These are phyloP conservation scores for Teratosphaeria gauchensis DNA, from an alignment of 2,329 filamentous ascomycete species.

Conservation along the genomic window DNA sequence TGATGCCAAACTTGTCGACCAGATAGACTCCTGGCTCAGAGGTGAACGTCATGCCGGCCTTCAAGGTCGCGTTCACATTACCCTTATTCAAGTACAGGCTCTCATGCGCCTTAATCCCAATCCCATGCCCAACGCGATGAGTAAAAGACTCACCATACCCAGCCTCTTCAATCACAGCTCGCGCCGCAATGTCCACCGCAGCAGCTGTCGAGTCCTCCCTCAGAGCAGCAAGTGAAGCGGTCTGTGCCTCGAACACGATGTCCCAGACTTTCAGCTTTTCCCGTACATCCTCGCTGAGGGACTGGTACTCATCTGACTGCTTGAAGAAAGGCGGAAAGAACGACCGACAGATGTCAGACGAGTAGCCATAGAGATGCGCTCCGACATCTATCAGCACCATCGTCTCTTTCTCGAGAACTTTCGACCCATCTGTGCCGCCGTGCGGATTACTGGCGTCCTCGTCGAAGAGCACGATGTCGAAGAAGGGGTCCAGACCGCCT, in stretches of 20 bases:
- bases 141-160: constrained; percentile 53
- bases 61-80: constrained; percentile 40
- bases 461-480: constrained; percentile 56
- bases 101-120: constrained; percentile 58
- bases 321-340: constrained; percentile 39
- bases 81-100: constrained; percentile 56
- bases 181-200: constrained; percentile 51
- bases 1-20: constrained; percentile 49
- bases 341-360: constrained; percentile 53
- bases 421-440: constrained; percentile 41
- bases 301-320: constrained; percentile 4
- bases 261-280: constrained; percentile 52
- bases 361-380: constrained; percentile 53
- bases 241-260: constrained; percentile 53
- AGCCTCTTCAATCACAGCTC: constrained; percentile 46
- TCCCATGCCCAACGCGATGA: constrained; percentile 54
- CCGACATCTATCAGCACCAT: constrained; percentile 56
- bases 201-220: constrained; percentile 46
- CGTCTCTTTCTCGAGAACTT: constrained; percentile 43
- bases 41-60: constrained; percentile 53
- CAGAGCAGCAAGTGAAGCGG: constrained; percentile 43
- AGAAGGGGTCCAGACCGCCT: constrained; percentile 48
- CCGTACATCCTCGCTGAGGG: not conserved
- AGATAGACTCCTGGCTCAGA: constrained; percentile 56
- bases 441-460: constrained; percentile 46